These are phyloP conservation scores for Penicillium steckii DNA, from an alignment of 495 filamentous ascomycete genomes.

Conservation along the genomic window DNA sequence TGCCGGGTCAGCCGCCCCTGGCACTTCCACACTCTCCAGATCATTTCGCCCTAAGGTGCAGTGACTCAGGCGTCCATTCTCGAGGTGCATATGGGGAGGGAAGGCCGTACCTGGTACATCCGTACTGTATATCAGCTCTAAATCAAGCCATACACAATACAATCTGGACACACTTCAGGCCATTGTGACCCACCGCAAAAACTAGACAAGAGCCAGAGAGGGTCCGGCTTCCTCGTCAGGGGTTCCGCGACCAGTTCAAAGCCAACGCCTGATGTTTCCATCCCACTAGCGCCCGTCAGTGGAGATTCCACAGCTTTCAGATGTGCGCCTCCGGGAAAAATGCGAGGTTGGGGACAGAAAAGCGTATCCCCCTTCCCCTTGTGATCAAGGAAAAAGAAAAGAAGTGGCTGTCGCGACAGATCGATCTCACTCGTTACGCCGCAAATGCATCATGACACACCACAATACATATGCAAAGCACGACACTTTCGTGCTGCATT, in stretches of 20 bases:
- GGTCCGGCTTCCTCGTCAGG: slow-evolving; percentile 10
- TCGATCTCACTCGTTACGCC: not conserved
- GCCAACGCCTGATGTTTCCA: slow-evolving; percentile 16
- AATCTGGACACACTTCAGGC: slow-evolving; percentile 14
- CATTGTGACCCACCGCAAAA: slow-evolving; percentile 6
- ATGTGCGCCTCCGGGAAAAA: not conserved
- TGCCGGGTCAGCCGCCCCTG: slow-evolving; percentile 22
- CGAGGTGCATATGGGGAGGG: not conserved
- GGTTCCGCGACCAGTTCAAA: slow-evolving; percentile 22
- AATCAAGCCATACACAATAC: slow-evolving; percentile 21
- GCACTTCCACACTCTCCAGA: slow-evolving; percentile 1
- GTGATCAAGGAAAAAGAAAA: not conserved
- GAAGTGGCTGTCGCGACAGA: not conserved
- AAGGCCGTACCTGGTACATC: not conserved
- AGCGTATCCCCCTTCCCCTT: not conserved
- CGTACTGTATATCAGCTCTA: slow-evolving; percentile 1
- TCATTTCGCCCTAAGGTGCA: not conserved
- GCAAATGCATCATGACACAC: slow-evolving; percentile 4
- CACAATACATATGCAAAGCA: not conserved
- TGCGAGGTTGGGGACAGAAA: slow-evolving; percentile 8
- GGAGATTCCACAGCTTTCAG: slow-evolving; percentile 8
- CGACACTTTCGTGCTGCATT: slow-evolving; percentile 8
- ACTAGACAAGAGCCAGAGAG: not conserved
- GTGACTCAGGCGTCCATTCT: not conserved
- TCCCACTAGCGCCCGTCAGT: slow-evolving; percentile 14